Conservation (phyloP, 352 stramenopile species). For the Pythium phragmitis region DNA sequence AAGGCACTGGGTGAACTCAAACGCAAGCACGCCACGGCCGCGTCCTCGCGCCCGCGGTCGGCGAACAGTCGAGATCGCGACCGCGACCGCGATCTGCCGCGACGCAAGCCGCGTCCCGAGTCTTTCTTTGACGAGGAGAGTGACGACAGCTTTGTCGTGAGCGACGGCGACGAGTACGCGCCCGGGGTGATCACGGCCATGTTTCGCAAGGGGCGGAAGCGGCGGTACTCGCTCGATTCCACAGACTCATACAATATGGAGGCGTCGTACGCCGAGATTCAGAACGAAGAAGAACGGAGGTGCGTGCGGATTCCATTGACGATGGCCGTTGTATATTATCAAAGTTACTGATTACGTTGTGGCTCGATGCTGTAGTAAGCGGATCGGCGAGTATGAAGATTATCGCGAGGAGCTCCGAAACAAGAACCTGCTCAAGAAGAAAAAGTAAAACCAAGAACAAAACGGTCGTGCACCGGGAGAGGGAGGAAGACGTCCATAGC, state of each 20-base stretch:
- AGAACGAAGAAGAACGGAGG: constrained; percentile 85
- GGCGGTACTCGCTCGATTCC: constrained; percentile 75
- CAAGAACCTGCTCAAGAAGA: constrained; percentile 83
- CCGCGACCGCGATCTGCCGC: constrained; percentile 21
- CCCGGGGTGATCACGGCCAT: constrained; percentile 77
- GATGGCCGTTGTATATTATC: neutral
- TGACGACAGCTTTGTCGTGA: constrained; percentile 87
- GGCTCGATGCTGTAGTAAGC: constrained; percentile 37
- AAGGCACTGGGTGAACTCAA: constrained; percentile 75
- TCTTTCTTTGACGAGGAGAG: constrained; percentile 85
- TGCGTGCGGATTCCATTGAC: constrained; percentile 22
- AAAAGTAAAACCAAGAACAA: constrained; percentile 32
- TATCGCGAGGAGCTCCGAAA: constrained; percentile 83
- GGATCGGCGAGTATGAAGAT: constrained; percentile 83
- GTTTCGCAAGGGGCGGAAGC: constrained; percentile 75
- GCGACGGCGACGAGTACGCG: constrained; percentile 72
- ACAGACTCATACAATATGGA: constrained; percentile 87
- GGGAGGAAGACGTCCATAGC: neutral
- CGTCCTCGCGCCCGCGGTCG: constrained; percentile 36
- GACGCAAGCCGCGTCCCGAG: constrained; percentile 39
- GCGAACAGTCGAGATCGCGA: constrained; percentile 20
- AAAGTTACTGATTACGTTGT: neutral
- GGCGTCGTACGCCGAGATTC: constrained; percentile 79
- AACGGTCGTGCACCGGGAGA: neutral
- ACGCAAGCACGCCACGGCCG: constrained; percentile 62